Conservation (phyloP, 768 basidiomycete species). For the Lyophyllum atratum region DNA sequence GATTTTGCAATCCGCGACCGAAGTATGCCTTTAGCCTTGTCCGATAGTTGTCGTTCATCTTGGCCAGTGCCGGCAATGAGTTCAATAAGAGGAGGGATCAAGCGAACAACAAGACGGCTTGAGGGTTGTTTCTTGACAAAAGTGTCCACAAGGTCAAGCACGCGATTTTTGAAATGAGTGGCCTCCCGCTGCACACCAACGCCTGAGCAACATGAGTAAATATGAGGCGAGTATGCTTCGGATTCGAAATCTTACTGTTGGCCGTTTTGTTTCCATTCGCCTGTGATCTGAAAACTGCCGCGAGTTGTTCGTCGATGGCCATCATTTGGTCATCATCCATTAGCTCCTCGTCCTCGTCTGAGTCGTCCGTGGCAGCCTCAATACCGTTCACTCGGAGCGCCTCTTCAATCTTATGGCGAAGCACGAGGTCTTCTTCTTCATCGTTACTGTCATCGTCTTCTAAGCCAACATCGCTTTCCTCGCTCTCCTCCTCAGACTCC, state of each 20-base stretch:
- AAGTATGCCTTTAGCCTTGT: constrained; percentile 84
- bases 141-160: constrained; percentile 91
- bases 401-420: constrained; percentile 69
- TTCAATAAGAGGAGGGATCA: constrained; percentile 77
- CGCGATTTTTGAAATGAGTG: constrained; percentile 94
- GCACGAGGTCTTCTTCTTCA: constrained; percentile 57
- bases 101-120: constrained; percentile 65
- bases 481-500: constrained; percentile 34
- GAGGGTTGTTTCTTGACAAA: constrained; percentile 78
- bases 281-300: constrained; percentile 78
- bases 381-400: constrained; percentile 62
- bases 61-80: constrained; percentile 64
- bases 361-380: constrained; percentile 55
- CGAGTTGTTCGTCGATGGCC: constrained; percentile 90
- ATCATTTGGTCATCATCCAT: constrained; percentile 99
- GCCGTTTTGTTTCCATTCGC: constrained; percentile 58
- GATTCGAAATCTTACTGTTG: constrained; percentile 54
- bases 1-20: constrained; percentile 71
- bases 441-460: constrained; percentile 40
- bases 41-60: constrained; percentile 87
- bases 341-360: constrained; percentile 64
- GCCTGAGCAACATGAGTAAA: constrained; percentile 33
- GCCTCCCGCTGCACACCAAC: constrained; percentile 82
- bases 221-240: background rate
- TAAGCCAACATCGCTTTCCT: constrained; percentile 32